phyloP scores from a whole-genome alignment of 768 basidiomycete genomes.

The Mycena rebaudengoi region DNA sequence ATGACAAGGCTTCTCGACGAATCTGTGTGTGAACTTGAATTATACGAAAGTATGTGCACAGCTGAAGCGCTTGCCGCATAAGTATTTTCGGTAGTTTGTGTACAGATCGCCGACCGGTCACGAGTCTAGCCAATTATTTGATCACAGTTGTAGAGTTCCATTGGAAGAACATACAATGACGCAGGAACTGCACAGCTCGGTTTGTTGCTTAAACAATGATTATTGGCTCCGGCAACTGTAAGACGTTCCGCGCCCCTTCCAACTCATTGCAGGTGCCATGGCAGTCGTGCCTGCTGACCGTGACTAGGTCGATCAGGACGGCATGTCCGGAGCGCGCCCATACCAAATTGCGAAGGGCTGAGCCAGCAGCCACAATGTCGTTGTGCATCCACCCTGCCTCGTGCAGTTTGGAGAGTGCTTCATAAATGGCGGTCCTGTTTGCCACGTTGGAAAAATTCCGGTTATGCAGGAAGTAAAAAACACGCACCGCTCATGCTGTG shows the following conservation, averaged over 20 bases:
- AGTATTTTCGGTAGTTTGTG: too few relatives aligned
- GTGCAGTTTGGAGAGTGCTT: not conserved
- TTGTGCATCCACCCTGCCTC: not conserved
- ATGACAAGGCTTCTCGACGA: too few relatives aligned
- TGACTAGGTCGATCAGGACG: not conserved
- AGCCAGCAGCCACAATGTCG: not conserved
- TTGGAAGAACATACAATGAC: too few relatives aligned
- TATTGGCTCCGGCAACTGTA: not conserved
- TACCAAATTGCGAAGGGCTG: not conserved
- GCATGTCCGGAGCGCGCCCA: not conserved
- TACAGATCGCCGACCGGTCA: too few relatives aligned
- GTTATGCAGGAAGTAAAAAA: not conserved
- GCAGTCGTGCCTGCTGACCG: not conserved
- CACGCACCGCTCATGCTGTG: not conserved
- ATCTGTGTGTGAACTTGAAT: too few relatives aligned
- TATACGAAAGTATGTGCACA: too few relatives aligned
- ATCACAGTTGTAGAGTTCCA: too few relatives aligned
- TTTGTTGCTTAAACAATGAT: not conserved
- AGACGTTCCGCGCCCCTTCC: not conserved
- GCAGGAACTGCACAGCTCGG: too few relatives aligned
- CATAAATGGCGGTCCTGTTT: not conserved
- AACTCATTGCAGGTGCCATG: not conserved
- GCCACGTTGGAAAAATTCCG: not conserved
- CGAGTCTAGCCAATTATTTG: too few relatives aligned
- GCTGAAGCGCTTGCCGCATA: too few relatives aligned